Conservation (phyloP, 441 rosid genomes). For the Euphorbia celastroides region DNA sequence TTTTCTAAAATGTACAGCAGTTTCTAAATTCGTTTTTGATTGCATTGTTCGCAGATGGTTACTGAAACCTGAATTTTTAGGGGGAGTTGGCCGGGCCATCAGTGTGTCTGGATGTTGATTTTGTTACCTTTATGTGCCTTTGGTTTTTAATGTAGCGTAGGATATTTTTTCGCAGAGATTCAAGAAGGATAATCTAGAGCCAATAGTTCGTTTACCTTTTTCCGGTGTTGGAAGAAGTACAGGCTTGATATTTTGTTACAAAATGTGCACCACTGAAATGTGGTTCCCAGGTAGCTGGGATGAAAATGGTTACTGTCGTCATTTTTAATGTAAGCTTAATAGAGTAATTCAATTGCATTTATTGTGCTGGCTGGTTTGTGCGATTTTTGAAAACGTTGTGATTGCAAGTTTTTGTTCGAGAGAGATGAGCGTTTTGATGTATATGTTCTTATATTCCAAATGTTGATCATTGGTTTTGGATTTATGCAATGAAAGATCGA, state of each 20-base stretch:
- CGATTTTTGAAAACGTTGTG: background rate
- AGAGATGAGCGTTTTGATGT: background rate
- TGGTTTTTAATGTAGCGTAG: slow-evolving; percentile 16
- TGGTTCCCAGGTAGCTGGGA: slow-evolving; percentile 11
- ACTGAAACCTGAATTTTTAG: slow-evolving; percentile 11
- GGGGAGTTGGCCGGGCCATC: slow-evolving; percentile 3
- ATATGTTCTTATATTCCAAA: background rate
- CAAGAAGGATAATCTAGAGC: slow-evolving; percentile 23
- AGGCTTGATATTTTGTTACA: slow-evolving; percentile 15
- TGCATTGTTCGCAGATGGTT: slow-evolving; percentile 9
- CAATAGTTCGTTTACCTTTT: slow-evolving; percentile 19
- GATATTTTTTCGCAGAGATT: slow-evolving; percentile 25
- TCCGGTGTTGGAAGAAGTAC: slow-evolving; percentile 10
- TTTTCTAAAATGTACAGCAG: background rate
- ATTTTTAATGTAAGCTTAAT: slow-evolving; percentile 3
- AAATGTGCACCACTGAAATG: background rate
- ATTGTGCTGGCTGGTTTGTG: background rate
- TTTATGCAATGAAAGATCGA: no score
- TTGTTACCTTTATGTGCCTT: slow-evolving; percentile 10
- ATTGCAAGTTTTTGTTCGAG: background rate
- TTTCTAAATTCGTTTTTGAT: slow-evolving; percentile 10
- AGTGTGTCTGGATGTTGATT: slow-evolving; percentile 11
- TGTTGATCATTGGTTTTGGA: no score
- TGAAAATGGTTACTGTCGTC: background rate
- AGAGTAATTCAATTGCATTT: background rate